Conservation (phyloP, 1,139 yeast genomes). For the Blastobotrys indianensis region DNA sequence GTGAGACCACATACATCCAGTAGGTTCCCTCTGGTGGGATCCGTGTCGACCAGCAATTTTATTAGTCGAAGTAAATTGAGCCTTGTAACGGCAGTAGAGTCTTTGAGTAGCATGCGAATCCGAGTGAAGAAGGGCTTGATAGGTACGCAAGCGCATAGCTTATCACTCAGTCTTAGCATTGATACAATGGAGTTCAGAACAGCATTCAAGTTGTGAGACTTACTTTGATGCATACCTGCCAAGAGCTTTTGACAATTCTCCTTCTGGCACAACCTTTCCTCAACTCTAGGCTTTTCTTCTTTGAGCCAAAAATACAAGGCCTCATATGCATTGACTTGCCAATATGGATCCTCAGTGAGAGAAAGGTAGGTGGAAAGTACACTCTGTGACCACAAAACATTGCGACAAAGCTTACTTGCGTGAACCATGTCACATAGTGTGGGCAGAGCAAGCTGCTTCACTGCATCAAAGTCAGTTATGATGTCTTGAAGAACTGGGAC, state of each 20-base stretch:
- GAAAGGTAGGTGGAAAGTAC: conserved; percentile 45
- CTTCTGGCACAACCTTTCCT: conserved; percentile 18
- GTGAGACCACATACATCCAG: conserved; percentile 14
- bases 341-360: conserved; percentile 53
- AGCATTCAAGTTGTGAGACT: conserved; percentile 12
- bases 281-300: conserved; percentile 30
- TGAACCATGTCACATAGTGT: conserved; percentile 58
- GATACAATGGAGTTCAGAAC: conserved; percentile 15
- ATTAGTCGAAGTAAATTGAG: conserved; percentile 14
- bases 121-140: conserved; percentile 7
- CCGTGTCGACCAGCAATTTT: conserved; percentile 7
- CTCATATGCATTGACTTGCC: conserved; percentile 67
- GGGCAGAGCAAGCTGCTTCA: conserved; percentile 58
- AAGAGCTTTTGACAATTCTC: conserved; percentile 7
- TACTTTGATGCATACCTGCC: conserved; percentile 13
- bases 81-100: conserved; percentile 13
- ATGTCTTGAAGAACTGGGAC: conserved; percentile 47
- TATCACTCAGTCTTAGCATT: conserved; percentile 15
- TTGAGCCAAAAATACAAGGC: conserved; percentile 41
- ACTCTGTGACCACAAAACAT: conserved; percentile 37
- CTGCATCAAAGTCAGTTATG: conserved; percentile 44
- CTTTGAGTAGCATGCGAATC: conserved; percentile 12
- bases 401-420: conserved; percentile 41
- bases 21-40: conserved; percentile 9
- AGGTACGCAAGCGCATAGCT: conserved; percentile 15